Conservation (phyloP, 2,329 filamentous ascomycete species). For the Keithomyces neogunnii region DNA sequence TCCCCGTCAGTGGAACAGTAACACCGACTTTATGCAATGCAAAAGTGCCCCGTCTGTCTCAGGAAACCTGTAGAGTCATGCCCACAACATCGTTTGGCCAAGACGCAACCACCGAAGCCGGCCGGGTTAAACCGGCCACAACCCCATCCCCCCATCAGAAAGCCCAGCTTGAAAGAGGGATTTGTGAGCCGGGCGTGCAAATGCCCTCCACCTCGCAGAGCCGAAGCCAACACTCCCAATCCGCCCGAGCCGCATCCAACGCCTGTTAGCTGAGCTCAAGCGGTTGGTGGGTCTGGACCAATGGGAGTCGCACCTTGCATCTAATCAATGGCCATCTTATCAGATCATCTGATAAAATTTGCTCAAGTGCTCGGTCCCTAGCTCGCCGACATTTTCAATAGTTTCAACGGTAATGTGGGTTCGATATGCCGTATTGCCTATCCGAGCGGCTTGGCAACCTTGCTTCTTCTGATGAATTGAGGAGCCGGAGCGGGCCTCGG, state of each 20-base stretch:
- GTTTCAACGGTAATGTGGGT: background rate
- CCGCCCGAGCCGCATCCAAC: too few relatives aligned
- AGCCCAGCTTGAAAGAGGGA: too few relatives aligned
- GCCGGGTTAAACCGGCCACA: too few relatives aligned
- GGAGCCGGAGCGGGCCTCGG: background rate
- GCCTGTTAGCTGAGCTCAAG: too few relatives aligned
- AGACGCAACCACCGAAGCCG: too few relatives aligned
- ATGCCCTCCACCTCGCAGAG: too few relatives aligned
- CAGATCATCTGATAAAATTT: slow-evolving; percentile 9
- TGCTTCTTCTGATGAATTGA: background rate
- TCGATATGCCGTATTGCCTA: too few relatives aligned
- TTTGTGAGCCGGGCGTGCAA: too few relatives aligned
- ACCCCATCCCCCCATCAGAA: too few relatives aligned
- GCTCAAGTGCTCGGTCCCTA: background rate
- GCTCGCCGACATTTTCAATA: background rate
- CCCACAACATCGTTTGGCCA: too few relatives aligned
- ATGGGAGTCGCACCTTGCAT: slow-evolving; percentile 12
- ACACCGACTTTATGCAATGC: background rate
- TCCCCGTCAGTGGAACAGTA: background rate
- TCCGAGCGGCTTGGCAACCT: background rate
- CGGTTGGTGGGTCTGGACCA: slow-evolving; percentile 9
- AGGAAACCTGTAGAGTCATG: too few relatives aligned
- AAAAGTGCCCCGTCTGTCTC: background rate
- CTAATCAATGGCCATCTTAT: slow-evolving; percentile 19
- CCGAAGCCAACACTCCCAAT: too few relatives aligned